Base-by-base conservation (phyloP, 2,329 filamentous ascomycete species). In the Thielaviopsis musarum region DNA sequence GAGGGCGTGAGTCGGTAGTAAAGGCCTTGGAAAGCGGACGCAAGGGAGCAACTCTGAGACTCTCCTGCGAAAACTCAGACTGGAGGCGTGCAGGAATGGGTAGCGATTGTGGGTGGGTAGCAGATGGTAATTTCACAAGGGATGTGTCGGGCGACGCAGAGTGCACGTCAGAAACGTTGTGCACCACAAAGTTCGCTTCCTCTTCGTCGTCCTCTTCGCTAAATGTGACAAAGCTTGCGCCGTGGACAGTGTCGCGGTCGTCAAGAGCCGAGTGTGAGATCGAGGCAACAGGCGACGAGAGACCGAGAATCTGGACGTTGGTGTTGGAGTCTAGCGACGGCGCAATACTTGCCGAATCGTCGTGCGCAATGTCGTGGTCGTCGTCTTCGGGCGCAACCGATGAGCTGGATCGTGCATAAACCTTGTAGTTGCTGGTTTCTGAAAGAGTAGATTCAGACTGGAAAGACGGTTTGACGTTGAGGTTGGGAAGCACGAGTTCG, bases 21-120 rank as follows among this genome's bases (percentile, higher is more conserved):
- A 19, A 51, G 55, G 69, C 70, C 63, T 73, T 72, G 65, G 72
- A 74, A 58, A 69, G 69, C 9, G 78, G 74, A 53, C 74, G 72
- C 19, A 84, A 69, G 0, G 81, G 80, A 9, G 78, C 72, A 15
- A 84, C 78, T 13, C 79, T 65, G 30, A 84, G 70, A 63, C 80
- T 84, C 65, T 84, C 81, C 63, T 80, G 79, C 0, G 82, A 84
- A 66, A 78, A 83, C 59, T 75, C 73, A 21, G 70, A 69, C 5
- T 71, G 72, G 1, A 62, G 57, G 17, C 57, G 58, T 56, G 52
- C 54, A 30, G 54, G 57, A 26, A n/a, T 3, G 1, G 60, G 52
- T n/a, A 56, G 53, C 19, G 53, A 52, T 19, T 59, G 58, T 7
- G 54, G 54, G 12, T 54, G 57, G 5, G 56, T 58, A 17, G 21